Conservation (phyloP, 768 basidiomycete genomes). For the Psilocybe azurescens region DNA sequence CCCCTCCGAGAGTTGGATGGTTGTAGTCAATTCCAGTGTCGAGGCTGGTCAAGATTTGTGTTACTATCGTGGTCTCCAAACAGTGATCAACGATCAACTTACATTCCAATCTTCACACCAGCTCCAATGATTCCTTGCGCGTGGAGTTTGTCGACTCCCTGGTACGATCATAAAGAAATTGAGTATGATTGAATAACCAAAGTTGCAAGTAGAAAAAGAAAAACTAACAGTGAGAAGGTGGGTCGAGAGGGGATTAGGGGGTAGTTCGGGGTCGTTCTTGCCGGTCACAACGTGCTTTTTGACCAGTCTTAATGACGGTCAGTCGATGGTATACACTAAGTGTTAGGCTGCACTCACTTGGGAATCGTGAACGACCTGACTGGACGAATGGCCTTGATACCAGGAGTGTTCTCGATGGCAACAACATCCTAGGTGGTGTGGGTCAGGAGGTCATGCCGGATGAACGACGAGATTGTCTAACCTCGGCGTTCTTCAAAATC, state of each 20-base stretch:
- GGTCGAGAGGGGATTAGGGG: slow-evolving; percentile 49
- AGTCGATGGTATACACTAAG: not conserved
- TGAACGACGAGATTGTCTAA: slow-evolving; percentile 6
- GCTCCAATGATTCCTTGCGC: slow-evolving; percentile 66
- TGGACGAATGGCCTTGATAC: slow-evolving; percentile 60
- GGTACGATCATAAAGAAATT: not conserved
- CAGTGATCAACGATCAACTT: slow-evolving; percentile 18
- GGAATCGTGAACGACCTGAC: slow-evolving; percentile 47
- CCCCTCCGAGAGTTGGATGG: slow-evolving; percentile 55
- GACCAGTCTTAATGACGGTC: slow-evolving; percentile 30
- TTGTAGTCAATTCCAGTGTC: slow-evolving; percentile 61
- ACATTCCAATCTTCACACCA: slow-evolving; percentile 73
- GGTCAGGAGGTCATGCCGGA: not conserved
- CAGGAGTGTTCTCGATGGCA: slow-evolving; percentile 47
- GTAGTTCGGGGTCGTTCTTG: slow-evolving; percentile 41
- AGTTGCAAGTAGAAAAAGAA: not conserved
- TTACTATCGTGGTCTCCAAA: not conserved
- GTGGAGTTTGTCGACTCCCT: slow-evolving; percentile 71
- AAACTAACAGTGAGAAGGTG: slow-evolving; percentile 54
- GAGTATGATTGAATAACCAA: not conserved
- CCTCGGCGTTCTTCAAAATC: slow-evolving; percentile 23
- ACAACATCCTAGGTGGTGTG: slow-evolving; percentile 44
- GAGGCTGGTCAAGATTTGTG: slow-evolving; percentile 36
- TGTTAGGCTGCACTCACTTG: slow-evolving; percentile 17
- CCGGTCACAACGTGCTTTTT: slow-evolving; percentile 42